phyloP scores from a whole-genome alignment of 768 basidiomycete genomes.

The Megacollybia marginata region DNA sequence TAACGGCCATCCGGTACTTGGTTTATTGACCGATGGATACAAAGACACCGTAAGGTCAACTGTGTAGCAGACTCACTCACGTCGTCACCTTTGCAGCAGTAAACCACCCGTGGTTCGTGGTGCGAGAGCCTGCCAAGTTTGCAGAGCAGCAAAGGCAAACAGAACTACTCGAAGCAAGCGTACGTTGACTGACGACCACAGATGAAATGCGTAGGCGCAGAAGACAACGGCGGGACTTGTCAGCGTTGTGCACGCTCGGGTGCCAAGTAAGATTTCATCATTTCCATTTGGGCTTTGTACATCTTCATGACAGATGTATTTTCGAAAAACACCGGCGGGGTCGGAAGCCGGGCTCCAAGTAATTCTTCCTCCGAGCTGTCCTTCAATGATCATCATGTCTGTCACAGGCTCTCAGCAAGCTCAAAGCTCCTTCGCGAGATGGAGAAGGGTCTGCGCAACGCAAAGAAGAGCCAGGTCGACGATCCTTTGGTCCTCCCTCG shows the following conservation, averaged over 20 bases:
- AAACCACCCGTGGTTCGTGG: slow-evolving; percentile 47
- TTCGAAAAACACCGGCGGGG: slow-evolving; percentile 89
- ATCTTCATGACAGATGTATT: slow-evolving; percentile 45
- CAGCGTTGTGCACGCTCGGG: slow-evolving; percentile 81
- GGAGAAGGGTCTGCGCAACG: slow-evolving; percentile 74
- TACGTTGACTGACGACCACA: slow-evolving; percentile 16
- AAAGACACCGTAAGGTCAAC: no score
- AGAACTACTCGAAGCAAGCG: not conserved
- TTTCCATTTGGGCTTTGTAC: slow-evolving; percentile 10
- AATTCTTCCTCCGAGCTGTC: slow-evolving; percentile 8
- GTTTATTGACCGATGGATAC: no score
- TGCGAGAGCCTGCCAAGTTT: slow-evolving; percentile 74
- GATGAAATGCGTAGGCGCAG: slow-evolving; percentile 92
- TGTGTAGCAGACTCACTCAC: not conserved
- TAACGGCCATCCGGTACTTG: no score
- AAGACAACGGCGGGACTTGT: slow-evolving; percentile 74
- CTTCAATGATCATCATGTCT: slow-evolving; percentile 8
- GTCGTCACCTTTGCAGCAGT: slow-evolving; percentile 17
- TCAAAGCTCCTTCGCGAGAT: slow-evolving; percentile 85
- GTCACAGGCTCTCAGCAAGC: slow-evolving; percentile 69
- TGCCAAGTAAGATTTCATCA: slow-evolving; percentile 45
- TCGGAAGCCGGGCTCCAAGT: slow-evolving; percentile 89
- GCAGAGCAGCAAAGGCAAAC: slow-evolving; percentile 72
- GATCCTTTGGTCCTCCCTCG: slow-evolving; percentile 21
- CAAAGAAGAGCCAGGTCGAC: slow-evolving; percentile 57